Conservation (phyloP, 192 early-diverging fungal genomes). For the Coemansia asiatica region DNA sequence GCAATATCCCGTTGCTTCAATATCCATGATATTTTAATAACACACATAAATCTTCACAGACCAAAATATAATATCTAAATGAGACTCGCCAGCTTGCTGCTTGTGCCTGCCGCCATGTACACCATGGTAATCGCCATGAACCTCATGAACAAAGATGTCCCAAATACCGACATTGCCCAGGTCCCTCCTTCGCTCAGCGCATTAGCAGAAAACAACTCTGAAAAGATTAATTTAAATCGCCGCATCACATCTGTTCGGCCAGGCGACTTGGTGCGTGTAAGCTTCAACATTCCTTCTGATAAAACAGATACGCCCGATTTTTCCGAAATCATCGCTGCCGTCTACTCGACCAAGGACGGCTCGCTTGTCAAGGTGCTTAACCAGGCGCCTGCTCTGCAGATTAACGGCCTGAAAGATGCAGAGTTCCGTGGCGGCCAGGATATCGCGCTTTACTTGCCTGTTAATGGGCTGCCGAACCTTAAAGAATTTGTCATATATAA, state of each 20-base stretch:
- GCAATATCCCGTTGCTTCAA: not conserved
- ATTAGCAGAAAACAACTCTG: not conserved
- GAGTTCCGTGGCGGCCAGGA: conserved; percentile 2
- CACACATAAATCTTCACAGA: too few relatives aligned
- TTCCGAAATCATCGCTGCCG: conserved; percentile 26
- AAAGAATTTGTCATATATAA: conserved; percentile 29
- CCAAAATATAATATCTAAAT: not conserved
- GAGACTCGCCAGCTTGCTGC: not conserved
- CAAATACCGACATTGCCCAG: conserved; percentile 7
- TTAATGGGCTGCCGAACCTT: conserved; percentile 11
- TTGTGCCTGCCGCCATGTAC: not conserved
- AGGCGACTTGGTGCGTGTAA: conserved; percentile 25
- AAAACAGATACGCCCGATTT: conserved; percentile 10
- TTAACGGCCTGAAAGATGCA: conserved; percentile 8
- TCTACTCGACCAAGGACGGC: conserved; percentile 33
- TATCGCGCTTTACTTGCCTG: conserved; percentile 17
- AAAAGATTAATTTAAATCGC: conserved; percentile 18
- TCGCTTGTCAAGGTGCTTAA: conserved; percentile 29
- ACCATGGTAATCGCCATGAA: conserved; percentile 7
- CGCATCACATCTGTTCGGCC: conserved; percentile 37
- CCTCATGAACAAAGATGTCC: conserved; percentile 8
- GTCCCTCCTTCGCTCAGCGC: conserved; percentile 10
- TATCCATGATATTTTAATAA: not conserved
- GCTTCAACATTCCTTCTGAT: conserved; percentile 14
- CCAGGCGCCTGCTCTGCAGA: conserved; percentile 17